phyloP scores from a whole-genome alignment of 768 basidiomycete genomes.

The Suillus americanus region DNA sequence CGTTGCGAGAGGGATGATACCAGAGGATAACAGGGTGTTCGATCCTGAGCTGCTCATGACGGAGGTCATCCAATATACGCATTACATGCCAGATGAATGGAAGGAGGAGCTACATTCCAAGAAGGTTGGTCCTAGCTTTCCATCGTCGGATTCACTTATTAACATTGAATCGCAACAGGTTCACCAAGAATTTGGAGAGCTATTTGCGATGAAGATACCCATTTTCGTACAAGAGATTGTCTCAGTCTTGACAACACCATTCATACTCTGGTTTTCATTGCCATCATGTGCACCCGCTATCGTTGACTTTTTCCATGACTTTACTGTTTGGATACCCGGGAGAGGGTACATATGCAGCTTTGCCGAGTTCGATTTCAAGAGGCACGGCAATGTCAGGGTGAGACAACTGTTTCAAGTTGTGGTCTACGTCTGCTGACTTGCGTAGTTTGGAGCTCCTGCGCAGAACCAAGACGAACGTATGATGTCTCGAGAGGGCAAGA shows the following conservation, averaged over 20 bases:
- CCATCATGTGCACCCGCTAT: conserved; percentile 88
- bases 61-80: conserved; percentile 91
- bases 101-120: conserved; percentile 86
- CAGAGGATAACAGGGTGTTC: conserved; percentile 90
- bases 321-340: conserved; percentile 94
- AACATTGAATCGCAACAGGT: conserved; percentile 47
- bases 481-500: conserved; percentile 91
- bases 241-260: conserved; percentile 91
- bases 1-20: conserved; percentile 91
- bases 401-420: conserved; percentile 13
- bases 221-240: conserved; percentile 87
- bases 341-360: conserved; percentile 97
- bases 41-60: conserved; percentile 92
- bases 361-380: conserved; percentile 96
- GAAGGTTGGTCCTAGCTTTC: conserved; percentile 45
- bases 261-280: conserved; percentile 91
- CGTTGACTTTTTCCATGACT: conserved; percentile 98
- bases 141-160: conserved; percentile 7
- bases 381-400: conserved; percentile 90
- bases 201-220: conserved; percentile 91
- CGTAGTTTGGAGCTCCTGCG: conserved; percentile 83
- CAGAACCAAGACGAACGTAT: conserved; percentile 67
- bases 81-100: conserved; percentile 96
- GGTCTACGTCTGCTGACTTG: conserved; percentile 5
- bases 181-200: conserved; percentile 85